phyloP scores from a whole-genome alignment of 2,329 filamentous ascomycete species.

The Venturia nashicola region DNA sequence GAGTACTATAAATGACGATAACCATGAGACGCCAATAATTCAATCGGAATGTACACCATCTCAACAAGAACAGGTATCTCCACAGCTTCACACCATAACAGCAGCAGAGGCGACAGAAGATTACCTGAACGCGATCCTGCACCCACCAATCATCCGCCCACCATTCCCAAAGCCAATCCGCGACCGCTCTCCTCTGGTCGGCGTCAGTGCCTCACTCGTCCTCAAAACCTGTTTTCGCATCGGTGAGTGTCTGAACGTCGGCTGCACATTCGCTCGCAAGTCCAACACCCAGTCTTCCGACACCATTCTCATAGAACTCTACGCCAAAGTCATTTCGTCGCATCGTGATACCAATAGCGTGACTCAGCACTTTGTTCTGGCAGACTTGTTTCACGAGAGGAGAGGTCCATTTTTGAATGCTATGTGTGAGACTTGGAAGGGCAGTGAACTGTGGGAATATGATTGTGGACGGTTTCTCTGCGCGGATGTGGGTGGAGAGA shows the following conservation, averaged over 20 bases:
- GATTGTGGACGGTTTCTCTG: constrained; percentile 30
- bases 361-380: constrained; percentile 52
- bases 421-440: constrained; percentile 34
- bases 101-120: background rate
- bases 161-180: constrained; percentile 37
- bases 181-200: constrained; percentile 42
- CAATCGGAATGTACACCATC: background rate
- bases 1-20: background rate
- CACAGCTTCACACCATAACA: background rate
- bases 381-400: constrained; percentile 46
- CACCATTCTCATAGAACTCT: constrained; percentile 46
- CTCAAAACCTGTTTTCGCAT: constrained; percentile 53
- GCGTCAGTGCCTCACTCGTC: constrained; percentile 33
- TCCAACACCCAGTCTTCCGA: constrained; percentile 34
- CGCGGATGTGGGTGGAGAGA: constrained; percentile 13
- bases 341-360: constrained; percentile 28
- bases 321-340: constrained; percentile 47
- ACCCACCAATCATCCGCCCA: constrained; percentile 32
- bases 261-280: constrained; percentile 32
- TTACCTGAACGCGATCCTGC: background rate
- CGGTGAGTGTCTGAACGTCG: constrained; percentile 44
- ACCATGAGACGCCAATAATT: background rate
- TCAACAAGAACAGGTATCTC: background rate
- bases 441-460: constrained; percentile 31
- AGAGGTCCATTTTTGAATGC: constrained; percentile 41